Evolutionary conservation across 202 grass and related monocot genomes (phyloP), one percentile per base, ranked within the genome.

Genomic region (Elaeis oleifera): DNA sequence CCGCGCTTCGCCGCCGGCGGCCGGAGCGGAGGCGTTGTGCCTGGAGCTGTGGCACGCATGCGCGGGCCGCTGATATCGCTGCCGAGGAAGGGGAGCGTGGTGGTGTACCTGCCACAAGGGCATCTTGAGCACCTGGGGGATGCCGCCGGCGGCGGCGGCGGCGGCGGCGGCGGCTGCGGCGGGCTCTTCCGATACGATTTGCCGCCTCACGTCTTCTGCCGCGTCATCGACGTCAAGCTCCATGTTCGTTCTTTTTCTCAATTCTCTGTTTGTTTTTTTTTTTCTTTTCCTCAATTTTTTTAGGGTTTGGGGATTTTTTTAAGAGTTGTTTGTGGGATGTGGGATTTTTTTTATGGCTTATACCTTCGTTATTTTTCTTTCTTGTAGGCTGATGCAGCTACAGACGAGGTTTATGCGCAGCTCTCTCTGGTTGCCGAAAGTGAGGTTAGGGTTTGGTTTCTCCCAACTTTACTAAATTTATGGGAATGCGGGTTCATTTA

Each of bases 1-100:
- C 8, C 28, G 2, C 4, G n/a, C 8, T 58, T 13, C 53, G 4
- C 25, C 67, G 27, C 36, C 22, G 27, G 22, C 20, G 23, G 20
- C 32, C 32, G 56, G 25, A 23, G 56, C 80, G 28, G 53, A 61
- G 19, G 11, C 57, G 25, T 61, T 82, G 77, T 89, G 82, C 71
- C 78, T 82, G 56, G 88, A 92, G 69, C 76, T 99, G 74, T 99
- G 94, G 94, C 85, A 99, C 68, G 94, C 94, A 13, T 99, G 94
- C 74, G 88, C 88, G 1, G 94, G 23, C 94, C 88, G 0, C 56
- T 89, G 25, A 84, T 89, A 51, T 82, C 72, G 61, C 85, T 99
- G 54, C 94, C 94, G 7, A 81, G 86, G 51, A 84, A 78, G 74
- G 88, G 85, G 18, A 82, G 88, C 76, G 54, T 65, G 4, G 80